phyloP scores from a whole-genome alignment of 2,329 filamentous ascomycete genomes.

The Zasmidium citrigriseum region DNA sequence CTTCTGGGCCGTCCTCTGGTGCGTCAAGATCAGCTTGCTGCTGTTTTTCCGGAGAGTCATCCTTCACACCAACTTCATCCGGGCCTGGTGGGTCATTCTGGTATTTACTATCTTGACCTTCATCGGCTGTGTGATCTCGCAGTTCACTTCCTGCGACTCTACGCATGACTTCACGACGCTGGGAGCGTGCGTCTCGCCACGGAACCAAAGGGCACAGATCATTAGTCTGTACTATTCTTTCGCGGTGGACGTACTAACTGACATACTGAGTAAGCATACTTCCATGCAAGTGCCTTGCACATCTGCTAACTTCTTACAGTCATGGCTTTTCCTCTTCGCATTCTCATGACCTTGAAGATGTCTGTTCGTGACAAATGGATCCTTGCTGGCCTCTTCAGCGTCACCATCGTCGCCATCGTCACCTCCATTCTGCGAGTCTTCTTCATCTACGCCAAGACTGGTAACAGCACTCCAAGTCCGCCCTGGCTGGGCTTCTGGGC shows the following conservation, averaged over 20 bases:
- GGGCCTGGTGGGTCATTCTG: slow-evolving; percentile 9
- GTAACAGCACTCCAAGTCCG: slow-evolving; percentile 9
- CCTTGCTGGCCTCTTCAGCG: slow-evolving; percentile 9
- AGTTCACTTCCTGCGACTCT: slow-evolving; percentile 7
- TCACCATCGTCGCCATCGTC: slow-evolving; percentile 9
- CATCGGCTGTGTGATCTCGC: slow-evolving; percentile 7
- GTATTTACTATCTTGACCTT: slow-evolving; percentile 8
- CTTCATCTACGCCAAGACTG: slow-evolving; percentile 12
- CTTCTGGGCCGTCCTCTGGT: slow-evolving; percentile 13
- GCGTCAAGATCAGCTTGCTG: slow-evolving; percentile 14
- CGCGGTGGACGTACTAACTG: slow-evolving; percentile 11
- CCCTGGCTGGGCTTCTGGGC: slow-evolving; percentile 15
- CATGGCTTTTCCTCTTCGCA: slow-evolving; percentile 12
- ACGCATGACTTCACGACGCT: slow-evolving; percentile 7
- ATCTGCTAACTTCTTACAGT: slow-evolving; percentile 4
- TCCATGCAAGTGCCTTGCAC: background rate
- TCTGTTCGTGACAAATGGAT: slow-evolving; percentile 7
- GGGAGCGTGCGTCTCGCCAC: background rate
- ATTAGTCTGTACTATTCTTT: slow-evolving; percentile 14
- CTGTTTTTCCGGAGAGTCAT: slow-evolving; percentile 15
- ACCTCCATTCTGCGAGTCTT: slow-evolving; percentile 11
- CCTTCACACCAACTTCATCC: slow-evolving; percentile 6
- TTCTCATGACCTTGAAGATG: slow-evolving; percentile 11
- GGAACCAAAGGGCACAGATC: slow-evolving; percentile 6
- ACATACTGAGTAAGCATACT: slow-evolving; percentile 4